Evolutionary conservation across 2,329 filamentous ascomycete species (phyloP), one percentile per base, ranked within the genome.

Genomic region (Paraphaeosphaeria minitans): DNA sequence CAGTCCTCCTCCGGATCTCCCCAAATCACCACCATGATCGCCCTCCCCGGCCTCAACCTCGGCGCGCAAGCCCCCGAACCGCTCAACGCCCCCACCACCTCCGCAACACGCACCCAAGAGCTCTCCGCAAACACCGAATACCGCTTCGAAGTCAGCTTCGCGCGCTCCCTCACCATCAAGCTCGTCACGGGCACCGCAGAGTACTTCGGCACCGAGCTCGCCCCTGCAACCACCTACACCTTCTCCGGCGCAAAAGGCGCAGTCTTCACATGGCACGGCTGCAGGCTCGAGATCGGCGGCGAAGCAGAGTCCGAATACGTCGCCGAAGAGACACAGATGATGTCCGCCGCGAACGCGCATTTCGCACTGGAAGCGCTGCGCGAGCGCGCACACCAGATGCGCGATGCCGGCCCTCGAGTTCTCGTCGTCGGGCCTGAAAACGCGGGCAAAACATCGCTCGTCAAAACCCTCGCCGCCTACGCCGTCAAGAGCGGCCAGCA

Each of bases 141-240:
- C 63, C 77, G 77, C 62, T 79, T 79, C 67, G 77, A 79, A 65
- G 75, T 76, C 57, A 57, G 67, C 55, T 78, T 77, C 68, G 58
- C 65, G 1, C 68, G 67, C 29, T 66, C 67, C 19, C 65, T 78
- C 35, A 70, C 69, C 13, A 70, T 83, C 66, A 78, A 93, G 80
- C 82, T 98, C 27, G 79, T 92, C 56, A 87, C 85, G 35, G 95
- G 95, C 61, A 92, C 89, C 1, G 95, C 94, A 50, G 95, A 99
- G 77, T 87, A 96, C 72, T 97, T 98, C 74, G 95, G 95, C 73
- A 93, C 94, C 56, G 95, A 99, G 79, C 89, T 99, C 45, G 93
- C 93, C 12, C 84, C 86, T 10, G 90, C 89, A 57, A 89, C 90
- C 53, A 84, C 86, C 10, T 98, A 98, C 80, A 88, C 84, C 33